These are phyloP conservation scores for Paramecium bursaria DNA, from an alignment of 73 alveolate species.

Conservation along the genomic window DNA sequence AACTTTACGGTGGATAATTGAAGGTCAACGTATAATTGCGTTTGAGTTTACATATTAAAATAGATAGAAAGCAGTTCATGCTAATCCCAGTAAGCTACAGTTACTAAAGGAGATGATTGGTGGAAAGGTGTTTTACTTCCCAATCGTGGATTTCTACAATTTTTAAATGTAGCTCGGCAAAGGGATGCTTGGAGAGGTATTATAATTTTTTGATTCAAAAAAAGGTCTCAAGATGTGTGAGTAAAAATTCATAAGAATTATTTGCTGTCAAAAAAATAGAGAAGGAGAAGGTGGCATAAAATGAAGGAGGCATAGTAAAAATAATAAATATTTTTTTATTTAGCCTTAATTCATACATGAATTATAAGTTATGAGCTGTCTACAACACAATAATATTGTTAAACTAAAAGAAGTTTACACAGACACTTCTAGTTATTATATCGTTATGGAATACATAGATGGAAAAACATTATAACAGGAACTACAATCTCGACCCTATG, in stretches of 20 bases:
- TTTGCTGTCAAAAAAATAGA: conserved; percentile 45
- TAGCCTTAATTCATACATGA: conserved; percentile 46
- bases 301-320: conserved; percentile 55
- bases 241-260: neutral
- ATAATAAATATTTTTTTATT: too few relatives aligned
- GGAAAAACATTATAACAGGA: conserved; percentile 22
- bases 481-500: neutral
- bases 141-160: conserved; percentile 6
- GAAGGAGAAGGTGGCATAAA: conserved; percentile 23
- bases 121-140: conserved; percentile 49
- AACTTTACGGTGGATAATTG: conserved; percentile 27
- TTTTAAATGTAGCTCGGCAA: conserved; percentile 44
- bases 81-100: neutral
- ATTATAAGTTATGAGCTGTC: conserved; percentile 11
- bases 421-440: conserved; percentile 14
- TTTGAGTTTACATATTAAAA: conserved; percentile 44
- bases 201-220: neutral
- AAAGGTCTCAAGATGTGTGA: conserved; percentile 29
- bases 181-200: conserved; percentile 55
- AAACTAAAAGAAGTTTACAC: conserved; percentile 52
- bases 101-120: conserved; percentile 58
- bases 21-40: conserved; percentile 18
- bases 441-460: conserved; percentile 42
- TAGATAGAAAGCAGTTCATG: conserved; percentile 41
- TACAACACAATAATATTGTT: conserved; percentile 36